Base-by-base conservation (phyloP, 2,329 filamentous ascomycete genomes). In the Fusarium sp. region DNA sequence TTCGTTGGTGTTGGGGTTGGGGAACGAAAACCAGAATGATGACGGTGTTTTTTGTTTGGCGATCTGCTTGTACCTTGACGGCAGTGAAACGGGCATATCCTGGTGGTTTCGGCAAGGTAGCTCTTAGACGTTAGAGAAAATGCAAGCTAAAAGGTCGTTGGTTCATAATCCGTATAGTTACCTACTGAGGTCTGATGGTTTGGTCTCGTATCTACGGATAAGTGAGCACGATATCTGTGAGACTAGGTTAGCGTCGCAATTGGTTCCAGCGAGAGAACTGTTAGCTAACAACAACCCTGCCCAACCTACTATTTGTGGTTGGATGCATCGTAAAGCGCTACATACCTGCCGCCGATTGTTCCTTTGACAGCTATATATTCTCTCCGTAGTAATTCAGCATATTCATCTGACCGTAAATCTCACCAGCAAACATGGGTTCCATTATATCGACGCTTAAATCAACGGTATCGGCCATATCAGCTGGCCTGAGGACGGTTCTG, bases 81-180 rank as follows among this genome's bases (percentile, higher is more conserved):
- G 61, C 47, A 63, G 54, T 47, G 59, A 68, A 28, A 68, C 34
- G 39, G 66, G 63, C 55, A 66, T 62, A 41, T 47, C 57, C 58
- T 58, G 64, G 66, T 52, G 62, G 68, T 52, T 58, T 56, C 67
- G 58, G 65, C 56, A 65, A 71, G 66, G 47, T 61, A 66, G 69
- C 70, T 69, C 61, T 77, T 78, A 79, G 78, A 80, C 65, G 62
- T 74, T 79, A 80, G 78, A 79, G 54, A 80, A 79, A 77, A 79
- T 77, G 60, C 66, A 58, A 77, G 61, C 56, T 70, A 68, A 70
- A 77, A 60, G 61, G 36, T 60, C 57, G 17, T 67, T 57, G 56
- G 44, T 72, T 63, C 57, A 70, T 38, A 13, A 4, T n/a, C 20
- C 5, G 20, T 30, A 30, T 30, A 30, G 28, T 28, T 28, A 30